Conservation (phyloP, 768 basidiomycete species). For the Russula sp. region DNA sequence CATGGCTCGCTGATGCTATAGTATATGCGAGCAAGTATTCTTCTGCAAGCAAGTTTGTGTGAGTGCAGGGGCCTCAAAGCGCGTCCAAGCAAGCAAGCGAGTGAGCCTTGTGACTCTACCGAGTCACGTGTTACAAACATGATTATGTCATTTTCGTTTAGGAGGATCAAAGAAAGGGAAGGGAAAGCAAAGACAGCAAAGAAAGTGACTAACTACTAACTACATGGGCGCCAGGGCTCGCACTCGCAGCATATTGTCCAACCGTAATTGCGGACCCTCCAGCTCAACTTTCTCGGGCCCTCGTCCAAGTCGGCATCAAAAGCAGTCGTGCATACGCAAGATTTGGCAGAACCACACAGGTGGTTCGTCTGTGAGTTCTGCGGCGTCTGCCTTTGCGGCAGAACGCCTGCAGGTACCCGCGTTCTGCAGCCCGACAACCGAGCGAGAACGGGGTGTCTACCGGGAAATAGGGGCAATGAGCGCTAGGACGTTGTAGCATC, state of each 20-base stretch:
- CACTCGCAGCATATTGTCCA: constrained; percentile 8
- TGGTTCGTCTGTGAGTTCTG: constrained; percentile 3
- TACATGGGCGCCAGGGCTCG: background rate
- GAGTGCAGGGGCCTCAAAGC: too few species aligned
- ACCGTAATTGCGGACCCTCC: background rate
- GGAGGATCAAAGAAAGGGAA: too few species aligned
- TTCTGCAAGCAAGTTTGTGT: too few species aligned
- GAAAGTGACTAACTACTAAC: background rate
- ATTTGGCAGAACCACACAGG: constrained; percentile 8
- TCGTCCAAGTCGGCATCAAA: constrained; percentile 2
- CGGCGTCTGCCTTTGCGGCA: background rate
- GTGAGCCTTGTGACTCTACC: too few species aligned
- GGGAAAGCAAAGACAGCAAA: too few species aligned
- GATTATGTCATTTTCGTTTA: background rate
- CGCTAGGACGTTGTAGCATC: constrained; percentile 10
- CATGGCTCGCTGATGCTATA: constrained; percentile 26
- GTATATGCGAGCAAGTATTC: too few species aligned
- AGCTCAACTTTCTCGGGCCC: background rate
- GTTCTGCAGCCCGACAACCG: constrained; percentile 4
- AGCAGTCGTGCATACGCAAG: constrained; percentile 12
- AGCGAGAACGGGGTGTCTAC: constrained; percentile 14
- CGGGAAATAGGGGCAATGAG: constrained; percentile 3
- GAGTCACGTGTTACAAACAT: background rate
- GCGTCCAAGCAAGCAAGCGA: too few species aligned
- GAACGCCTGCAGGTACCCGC: constrained; percentile 4